Evolutionary conservation across 768 basidiomycete species (phyloP).

Genomic region (Mycena alexandri): DNA sequence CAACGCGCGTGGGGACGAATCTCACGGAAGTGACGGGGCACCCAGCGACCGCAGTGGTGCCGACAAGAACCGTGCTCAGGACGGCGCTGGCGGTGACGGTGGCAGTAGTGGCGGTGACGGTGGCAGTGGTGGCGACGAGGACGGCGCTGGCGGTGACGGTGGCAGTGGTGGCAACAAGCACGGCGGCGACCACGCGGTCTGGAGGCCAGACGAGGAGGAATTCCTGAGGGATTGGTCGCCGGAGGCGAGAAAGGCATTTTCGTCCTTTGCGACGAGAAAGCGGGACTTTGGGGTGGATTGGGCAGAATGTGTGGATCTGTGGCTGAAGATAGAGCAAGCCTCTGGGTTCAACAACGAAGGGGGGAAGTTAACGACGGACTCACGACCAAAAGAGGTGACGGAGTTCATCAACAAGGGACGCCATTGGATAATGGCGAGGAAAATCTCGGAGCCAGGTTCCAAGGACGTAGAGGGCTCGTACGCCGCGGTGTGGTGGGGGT

Average conservation of each 20-base stretch:
- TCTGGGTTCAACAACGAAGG: not conserved
- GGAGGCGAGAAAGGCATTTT: not conserved
- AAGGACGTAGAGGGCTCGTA: not conserved
- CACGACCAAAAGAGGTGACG: not conserved
- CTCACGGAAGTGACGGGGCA: not conserved
- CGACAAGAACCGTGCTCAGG: not conserved
- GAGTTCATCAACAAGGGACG: not conserved
- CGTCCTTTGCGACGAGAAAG: not conserved
- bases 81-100: not conserved
- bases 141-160: too few relatives aligned
- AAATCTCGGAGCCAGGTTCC: not conserved
- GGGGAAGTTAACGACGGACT: not conserved
- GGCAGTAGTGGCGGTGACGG: too few relatives aligned
- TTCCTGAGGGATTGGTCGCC: not conserved
- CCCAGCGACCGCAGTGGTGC: not conserved
- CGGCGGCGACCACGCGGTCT: too few relatives aligned
- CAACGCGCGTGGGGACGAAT: not conserved
- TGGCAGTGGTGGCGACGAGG: too few relatives aligned
- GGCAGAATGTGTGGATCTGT: not conserved
- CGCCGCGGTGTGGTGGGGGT: not conserved
- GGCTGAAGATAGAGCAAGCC: not conserved
- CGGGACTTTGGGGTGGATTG: not conserved
- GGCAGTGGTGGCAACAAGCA: too few relatives aligned
- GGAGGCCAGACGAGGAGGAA: too few relatives aligned
- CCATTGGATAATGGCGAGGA: not conserved